Evolutionary conservation across 2,329 filamentous ascomycete genomes (phyloP).

Genomic region (Aspergillus ibericus): DNA sequence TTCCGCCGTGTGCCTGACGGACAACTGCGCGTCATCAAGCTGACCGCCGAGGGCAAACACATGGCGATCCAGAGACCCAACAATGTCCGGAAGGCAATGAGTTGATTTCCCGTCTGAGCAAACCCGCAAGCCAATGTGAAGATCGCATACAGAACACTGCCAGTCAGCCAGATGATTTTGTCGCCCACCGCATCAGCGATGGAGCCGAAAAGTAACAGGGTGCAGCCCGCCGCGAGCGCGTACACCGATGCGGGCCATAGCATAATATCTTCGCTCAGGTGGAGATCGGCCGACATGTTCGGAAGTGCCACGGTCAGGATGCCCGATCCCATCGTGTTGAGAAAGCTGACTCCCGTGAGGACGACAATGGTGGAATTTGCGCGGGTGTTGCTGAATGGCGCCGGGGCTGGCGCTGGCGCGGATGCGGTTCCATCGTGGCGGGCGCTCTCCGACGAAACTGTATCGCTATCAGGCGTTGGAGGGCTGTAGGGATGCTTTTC

Average conservation of each 20-base stretch:
- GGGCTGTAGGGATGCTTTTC: not conserved
- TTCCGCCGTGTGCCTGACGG: slow-evolving; percentile 51
- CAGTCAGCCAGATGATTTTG: slow-evolving; percentile 46
- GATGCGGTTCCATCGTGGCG: not conserved
- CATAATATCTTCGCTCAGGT: slow-evolving; percentile 21
- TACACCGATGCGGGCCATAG: slow-evolving; percentile 14
- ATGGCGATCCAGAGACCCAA: slow-evolving; percentile 50
- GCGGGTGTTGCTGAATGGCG: not conserved
- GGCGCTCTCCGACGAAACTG: not conserved
- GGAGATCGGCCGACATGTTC: slow-evolving; percentile 27
- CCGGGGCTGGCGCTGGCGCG: not conserved
- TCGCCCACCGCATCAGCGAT: slow-evolving; percentile 54
- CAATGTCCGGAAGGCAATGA: slow-evolving; percentile 51
- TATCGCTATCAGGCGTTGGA: not conserved
- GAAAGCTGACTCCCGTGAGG: slow-evolving; percentile 30
- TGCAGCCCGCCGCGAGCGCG: slow-evolving; percentile 32
- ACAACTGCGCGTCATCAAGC: slow-evolving; percentile 50
- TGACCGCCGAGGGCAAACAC: slow-evolving; percentile 51
- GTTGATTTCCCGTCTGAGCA: slow-evolving; percentile 39
- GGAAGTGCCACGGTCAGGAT: slow-evolving; percentile 31
- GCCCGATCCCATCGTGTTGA: slow-evolving; percentile 32
- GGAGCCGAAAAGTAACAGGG: slow-evolving; percentile 51
- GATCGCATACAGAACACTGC: slow-evolving; percentile 34
- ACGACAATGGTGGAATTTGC: slow-evolving; percentile 17
- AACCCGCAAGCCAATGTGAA: slow-evolving; percentile 42